Evolutionary conservation across 352 stramenopile species (phyloP).

Genomic region (Pythium phragmiticola): DNA sequence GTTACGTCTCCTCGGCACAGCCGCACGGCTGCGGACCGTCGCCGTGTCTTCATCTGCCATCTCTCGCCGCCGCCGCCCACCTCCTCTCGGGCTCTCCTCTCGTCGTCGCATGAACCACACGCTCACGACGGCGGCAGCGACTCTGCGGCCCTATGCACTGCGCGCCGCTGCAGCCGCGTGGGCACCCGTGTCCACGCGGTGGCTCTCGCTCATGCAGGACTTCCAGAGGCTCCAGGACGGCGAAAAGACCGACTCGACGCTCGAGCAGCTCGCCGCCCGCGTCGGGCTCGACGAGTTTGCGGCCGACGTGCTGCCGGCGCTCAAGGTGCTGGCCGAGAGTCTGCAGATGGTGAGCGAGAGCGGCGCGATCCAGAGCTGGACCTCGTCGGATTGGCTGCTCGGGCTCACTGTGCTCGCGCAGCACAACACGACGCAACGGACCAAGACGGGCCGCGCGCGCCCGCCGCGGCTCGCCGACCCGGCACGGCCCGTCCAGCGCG

Average conservation of each 20-base stretch:
- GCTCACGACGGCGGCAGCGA: neutral
- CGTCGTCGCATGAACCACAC: slow-evolving; percentile 9
- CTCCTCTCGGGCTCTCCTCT: neutral
- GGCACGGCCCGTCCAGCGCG: neutral
- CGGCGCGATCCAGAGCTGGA: slow-evolving; percentile 67
- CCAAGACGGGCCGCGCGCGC: slow-evolving; percentile 6
- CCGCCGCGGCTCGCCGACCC: slow-evolving; percentile 15
- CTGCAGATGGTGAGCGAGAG: slow-evolving; percentile 57
- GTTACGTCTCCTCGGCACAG: neutral
- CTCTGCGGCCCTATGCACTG: slow-evolving; percentile 6
- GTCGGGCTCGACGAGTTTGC: slow-evolving; percentile 39
- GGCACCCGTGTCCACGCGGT: slow-evolving; percentile 4
- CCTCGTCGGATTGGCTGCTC: slow-evolving; percentile 76
- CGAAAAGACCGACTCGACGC: neutral
- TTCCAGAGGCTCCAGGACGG: slow-evolving; percentile 1
- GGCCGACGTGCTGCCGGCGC: slow-evolving; percentile 63
- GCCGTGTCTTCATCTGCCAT: neutral
- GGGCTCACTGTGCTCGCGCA: slow-evolving; percentile 73
- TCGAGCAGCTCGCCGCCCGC: slow-evolving; percentile 17
- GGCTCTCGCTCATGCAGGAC: slow-evolving; percentile 16
- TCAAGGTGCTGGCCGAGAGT: slow-evolving; percentile 76
- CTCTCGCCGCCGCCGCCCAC: neutral
- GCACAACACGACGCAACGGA: slow-evolving; percentile 55
- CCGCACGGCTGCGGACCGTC: too few relatives aligned
- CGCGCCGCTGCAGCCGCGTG: slow-evolving; percentile 8